Conservation (phyloP, 1,139 yeast species). For the Geotrichum phurueaensis region DNA sequence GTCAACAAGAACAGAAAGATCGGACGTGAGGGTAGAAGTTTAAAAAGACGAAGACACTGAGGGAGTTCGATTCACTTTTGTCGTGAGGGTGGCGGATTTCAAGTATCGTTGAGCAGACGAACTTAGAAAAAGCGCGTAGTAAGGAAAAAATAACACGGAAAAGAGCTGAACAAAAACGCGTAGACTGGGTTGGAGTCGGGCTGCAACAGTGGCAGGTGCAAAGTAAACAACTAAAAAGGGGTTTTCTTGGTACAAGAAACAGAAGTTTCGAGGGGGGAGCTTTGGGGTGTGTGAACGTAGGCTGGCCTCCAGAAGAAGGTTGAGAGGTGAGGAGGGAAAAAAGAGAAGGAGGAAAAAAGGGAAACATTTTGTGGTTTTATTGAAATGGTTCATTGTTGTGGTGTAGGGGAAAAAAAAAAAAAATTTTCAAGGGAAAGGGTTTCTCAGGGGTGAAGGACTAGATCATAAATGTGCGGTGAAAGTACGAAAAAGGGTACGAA, state of each 20-base stretch:
- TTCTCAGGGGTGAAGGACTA: background rate
- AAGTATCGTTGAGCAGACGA: background rate
- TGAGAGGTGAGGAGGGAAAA: constrained; percentile 17
- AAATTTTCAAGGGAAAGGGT: background rate
- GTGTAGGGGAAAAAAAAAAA: background rate
- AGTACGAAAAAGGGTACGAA: background rate
- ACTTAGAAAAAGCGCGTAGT: background rate
- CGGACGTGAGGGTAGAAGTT: background rate
- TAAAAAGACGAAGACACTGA: background rate
- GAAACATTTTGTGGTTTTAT: background rate
- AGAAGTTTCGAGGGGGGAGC: background rate
- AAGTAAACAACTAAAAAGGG: background rate
- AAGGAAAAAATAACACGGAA: background rate
- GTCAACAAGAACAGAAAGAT: background rate
- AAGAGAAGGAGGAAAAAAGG: constrained; percentile 1
- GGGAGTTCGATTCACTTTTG: background rate
- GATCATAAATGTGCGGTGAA: background rate
- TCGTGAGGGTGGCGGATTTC: background rate
- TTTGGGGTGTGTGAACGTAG: constrained; percentile 1
- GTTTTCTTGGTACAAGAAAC: background rate
- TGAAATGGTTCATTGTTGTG: background rate
- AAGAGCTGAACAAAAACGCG: background rate
- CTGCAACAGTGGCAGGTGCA: background rate
- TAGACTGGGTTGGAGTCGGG: background rate
- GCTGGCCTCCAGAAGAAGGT: constrained; percentile 18